Evolutionary conservation across 352 stramenopile genomes (phyloP), one percentile per base, ranked within the genome.

Genomic region (Pilasporangium apinafurcum): DNA sequence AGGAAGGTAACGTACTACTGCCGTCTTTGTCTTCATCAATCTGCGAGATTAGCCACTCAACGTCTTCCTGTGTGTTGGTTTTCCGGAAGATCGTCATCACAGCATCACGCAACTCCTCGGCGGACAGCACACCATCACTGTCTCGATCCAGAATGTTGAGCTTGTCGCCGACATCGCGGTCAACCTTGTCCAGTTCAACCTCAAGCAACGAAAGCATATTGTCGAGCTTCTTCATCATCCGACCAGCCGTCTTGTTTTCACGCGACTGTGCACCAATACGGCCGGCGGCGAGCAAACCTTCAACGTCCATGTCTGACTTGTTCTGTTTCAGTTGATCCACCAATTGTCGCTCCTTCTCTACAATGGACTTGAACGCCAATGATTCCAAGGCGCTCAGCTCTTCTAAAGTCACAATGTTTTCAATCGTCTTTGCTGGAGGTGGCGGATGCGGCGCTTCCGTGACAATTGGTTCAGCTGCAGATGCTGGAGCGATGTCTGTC

Each of bases 131-230:
- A 51, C 95, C 96, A 71, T 99, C 96, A 37, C 79, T 90, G 74
- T 99, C 96, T 54, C 92, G 90, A 64, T 99, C 96, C 18, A 99
- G 67, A 51, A 98, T 81, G 56, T 99, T 96, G 39, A 99, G 83
- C 38, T 97, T 96, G 60, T 98, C 92, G 49, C 96, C 96, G 58
- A 99, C 96, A 53, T 96, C 91, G 48, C 84, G 74, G 59, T 99
- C 89, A 24, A 97, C 93, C 56, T 96, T 85, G 21, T 96, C 89
- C 13, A 98, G 81, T 55, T 98, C 90, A 21, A 88, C 67, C 51
- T 98, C 88, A 43, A 98, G 80, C 49, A 90, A 97, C 21, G 84
- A 90, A 32, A 98, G 72, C 91, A 98, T 98, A 5, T 70, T 82
- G 51, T 95, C 81, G 27, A 98, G 72, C 39, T 84, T 82, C 59